phyloP scores from a whole-genome alignment of 768 basidiomycete species.

The Rhizopogon vinicolor region DNA sequence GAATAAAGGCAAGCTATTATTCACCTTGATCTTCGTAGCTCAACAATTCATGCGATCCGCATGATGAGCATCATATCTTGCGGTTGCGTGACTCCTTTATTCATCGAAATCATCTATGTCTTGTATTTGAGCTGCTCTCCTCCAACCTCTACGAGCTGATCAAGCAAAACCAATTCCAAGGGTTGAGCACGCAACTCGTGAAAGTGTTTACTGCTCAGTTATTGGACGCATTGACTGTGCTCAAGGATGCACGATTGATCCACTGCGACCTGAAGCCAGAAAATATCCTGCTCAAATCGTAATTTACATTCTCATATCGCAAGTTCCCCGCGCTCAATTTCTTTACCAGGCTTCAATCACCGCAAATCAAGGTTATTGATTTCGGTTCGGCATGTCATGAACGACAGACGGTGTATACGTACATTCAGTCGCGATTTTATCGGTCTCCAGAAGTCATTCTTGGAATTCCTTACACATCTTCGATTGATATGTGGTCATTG shows the following conservation, averaged over 20 bases:
- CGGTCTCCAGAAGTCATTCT: slow-evolving; percentile 96
- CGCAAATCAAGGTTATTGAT: slow-evolving; percentile 98
- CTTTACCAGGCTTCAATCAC: slow-evolving; percentile 77
- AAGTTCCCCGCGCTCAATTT: slow-evolving; percentile 1
- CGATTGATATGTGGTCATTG: slow-evolving; percentile 99
- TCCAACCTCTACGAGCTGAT: slow-evolving; percentile 99
- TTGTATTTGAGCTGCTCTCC: slow-evolving; percentile 95
- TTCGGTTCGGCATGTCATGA: slow-evolving; percentile 99
- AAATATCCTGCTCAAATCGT: slow-evolving; percentile 97
- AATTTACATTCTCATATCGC: slow-evolving; percentile 11
- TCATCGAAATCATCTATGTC: slow-evolving; percentile 92
- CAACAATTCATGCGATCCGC: slow-evolving; percentile 90
- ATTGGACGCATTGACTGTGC: slow-evolving; percentile 84
- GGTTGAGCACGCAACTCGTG: slow-evolving; percentile 92
- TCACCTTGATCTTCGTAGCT: slow-evolving; percentile 46
- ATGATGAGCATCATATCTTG: slow-evolving; percentile 95
- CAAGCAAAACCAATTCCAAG: slow-evolving; percentile 99
- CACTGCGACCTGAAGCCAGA: slow-evolving; percentile 99
- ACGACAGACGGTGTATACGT: slow-evolving; percentile 99
- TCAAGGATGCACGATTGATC: slow-evolving; percentile 94
- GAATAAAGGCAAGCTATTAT: neutral
- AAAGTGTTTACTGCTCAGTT: slow-evolving; percentile 98
- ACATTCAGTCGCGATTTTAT: slow-evolving; percentile 99
- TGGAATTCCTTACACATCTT: slow-evolving; percentile 88
- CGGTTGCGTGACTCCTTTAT: slow-evolving; percentile 95